These are phyloP conservation scores for Fusarium sp. DNA, from an alignment of 2,329 filamentous ascomycete genomes.

Conservation along the genomic window DNA sequence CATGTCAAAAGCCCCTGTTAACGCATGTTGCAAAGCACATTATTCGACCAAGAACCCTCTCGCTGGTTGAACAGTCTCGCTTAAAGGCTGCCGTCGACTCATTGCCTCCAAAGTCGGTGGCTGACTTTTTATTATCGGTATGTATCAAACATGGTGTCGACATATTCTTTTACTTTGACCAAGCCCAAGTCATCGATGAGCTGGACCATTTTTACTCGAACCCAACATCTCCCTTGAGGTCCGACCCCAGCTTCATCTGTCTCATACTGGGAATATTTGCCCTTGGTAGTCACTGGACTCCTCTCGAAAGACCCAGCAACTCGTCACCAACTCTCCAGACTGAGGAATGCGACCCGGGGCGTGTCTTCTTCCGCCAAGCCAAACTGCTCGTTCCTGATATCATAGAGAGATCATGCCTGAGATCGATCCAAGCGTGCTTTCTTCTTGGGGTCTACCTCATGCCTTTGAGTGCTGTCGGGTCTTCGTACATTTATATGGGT, in stretches of 20 bases:
- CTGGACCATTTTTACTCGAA: constrained; percentile 42
- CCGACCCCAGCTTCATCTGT: constrained; percentile 41
- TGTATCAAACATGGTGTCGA: constrained; percentile 43
- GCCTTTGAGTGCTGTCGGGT: constrained; percentile 47
- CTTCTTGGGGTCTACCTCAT: constrained; percentile 49
- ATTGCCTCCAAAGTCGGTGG: constrained; percentile 42
- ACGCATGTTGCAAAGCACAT: constrained; percentile 9
- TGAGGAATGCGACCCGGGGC: constrained; percentile 40
- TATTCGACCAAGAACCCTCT: constrained; percentile 15
- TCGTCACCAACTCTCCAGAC: background rate
- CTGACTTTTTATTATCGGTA: constrained; percentile 44
- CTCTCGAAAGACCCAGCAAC: constrained; percentile 40
- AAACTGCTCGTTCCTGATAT: constrained; percentile 46
- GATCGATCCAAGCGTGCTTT: constrained; percentile 47
- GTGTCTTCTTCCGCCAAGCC: constrained; percentile 45
- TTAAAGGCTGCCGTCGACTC: constrained; percentile 34
- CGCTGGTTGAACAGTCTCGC: constrained; percentile 30
- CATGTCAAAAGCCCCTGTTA: background rate
- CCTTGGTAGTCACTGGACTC: constrained; percentile 49
- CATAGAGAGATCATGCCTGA: constrained; percentile 46
- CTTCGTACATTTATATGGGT: constrained; percentile 47
- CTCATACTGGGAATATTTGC: constrained; percentile 43
- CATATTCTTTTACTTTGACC: constrained; percentile 46
- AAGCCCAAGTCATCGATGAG: constrained; percentile 37
- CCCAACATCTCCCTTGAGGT: constrained; percentile 23